A percentile compares a stretch with the other conserved stretches of the same genome.
Conservation (phyloP, 2,329 filamentous ascomycete genomes). For the Leptographium radiaticola region DNA sequence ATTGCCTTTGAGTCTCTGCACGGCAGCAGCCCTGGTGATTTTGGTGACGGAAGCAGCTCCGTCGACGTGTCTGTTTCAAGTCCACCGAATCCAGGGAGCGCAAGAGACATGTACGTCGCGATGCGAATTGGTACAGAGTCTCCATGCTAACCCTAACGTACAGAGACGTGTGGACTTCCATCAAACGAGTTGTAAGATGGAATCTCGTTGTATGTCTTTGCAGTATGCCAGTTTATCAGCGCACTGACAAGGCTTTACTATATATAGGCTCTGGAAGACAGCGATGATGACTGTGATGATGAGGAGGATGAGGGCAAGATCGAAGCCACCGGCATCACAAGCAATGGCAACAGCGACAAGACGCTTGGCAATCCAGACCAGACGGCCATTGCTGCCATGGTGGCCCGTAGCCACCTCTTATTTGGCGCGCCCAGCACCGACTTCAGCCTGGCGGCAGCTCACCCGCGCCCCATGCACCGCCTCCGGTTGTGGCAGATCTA, state of each 20-base stretch:
- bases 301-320: background rate
- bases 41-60: background rate
- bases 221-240: background rate
- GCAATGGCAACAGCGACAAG: background rate
- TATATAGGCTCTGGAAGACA: background rate
- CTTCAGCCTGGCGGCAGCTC: slow-evolving; percentile 34
- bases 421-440: slow-evolving; percentile 30
- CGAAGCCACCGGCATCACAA: background rate
- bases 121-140: background rate
- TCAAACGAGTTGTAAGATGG: background rate
- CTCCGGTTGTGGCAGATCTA: slow-evolving; percentile 44
- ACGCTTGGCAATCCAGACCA: background rate
- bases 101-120: background rate
- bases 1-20: slow-evolving; percentile 38
- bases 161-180: background rate
- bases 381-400: background rate
- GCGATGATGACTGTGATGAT: background rate
- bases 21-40: background rate
- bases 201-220: background rate
- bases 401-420: slow-evolving; percentile 33
- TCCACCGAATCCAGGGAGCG: background rate
- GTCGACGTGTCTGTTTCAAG: background rate
- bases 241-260: background rate
- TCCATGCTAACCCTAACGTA: background rate
- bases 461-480: slow-evolving; percentile 32